phyloP scores from a whole-genome alignment of 2,329 filamentous ascomycete species.

The Ophiostoma himal-ulmi region DNA sequence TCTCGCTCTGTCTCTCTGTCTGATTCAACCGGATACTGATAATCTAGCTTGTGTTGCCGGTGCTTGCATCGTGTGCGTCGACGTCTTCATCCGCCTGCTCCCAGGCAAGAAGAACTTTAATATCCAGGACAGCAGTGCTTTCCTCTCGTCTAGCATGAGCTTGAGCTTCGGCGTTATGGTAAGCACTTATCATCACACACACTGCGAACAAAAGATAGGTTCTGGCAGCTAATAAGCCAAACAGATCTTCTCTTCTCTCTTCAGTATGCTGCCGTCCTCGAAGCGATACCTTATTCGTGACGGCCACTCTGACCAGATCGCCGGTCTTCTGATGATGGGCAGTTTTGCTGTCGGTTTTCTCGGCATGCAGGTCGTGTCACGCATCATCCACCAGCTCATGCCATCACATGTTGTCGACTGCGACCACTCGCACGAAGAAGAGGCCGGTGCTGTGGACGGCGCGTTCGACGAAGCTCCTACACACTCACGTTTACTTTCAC shows the following conservation, averaged over 20 bases:
- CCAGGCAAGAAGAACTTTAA: conserved; percentile 71
- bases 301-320: conserved; percentile 58
- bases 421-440: conserved; percentile 61
- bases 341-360: conserved; percentile 68
- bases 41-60: conserved; percentile 60
- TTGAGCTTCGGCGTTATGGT: conserved; percentile 97
- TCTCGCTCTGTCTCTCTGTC: not conserved
- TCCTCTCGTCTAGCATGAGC: conserved; percentile 81
- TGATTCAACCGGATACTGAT: not conserved
- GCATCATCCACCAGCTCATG: conserved; percentile 65
- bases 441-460: not conserved
- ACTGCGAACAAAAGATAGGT: not conserved
- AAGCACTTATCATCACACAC: conserved; percentile 30
- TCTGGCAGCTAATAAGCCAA: not conserved
- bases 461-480: not conserved
- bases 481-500: not conserved
- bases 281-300: conserved; percentile 68
- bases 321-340: conserved; percentile 62
- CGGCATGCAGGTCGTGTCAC: conserved; percentile 68
- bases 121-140: conserved; percentile 83
- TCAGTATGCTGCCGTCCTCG: conserved; percentile 86
- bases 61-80: conserved; percentile 80
- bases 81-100: conserved; percentile 66
- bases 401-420: conserved; percentile 77
- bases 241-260: conserved; percentile 84